phyloP scores from a whole-genome alignment of 2,329 filamentous ascomycete genomes.

The Annulohypoxylon truncatum region DNA sequence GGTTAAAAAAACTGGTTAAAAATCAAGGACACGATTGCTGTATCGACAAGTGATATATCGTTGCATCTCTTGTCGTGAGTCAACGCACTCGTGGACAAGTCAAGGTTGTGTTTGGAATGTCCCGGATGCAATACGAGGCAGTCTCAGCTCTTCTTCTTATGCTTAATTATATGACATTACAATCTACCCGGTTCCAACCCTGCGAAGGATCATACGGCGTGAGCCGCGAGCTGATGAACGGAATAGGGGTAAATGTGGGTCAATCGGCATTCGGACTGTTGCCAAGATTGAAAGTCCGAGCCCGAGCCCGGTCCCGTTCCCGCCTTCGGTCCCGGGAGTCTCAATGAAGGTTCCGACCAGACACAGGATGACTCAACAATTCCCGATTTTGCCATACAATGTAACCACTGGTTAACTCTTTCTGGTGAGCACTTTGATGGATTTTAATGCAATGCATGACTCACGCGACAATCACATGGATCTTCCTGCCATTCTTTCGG shows the following conservation, averaged over 20 bases:
- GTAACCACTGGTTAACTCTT: not conserved
- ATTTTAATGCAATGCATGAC: not conserved
- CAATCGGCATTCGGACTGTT: not conserved
- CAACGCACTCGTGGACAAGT: not conserved
- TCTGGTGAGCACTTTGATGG: not conserved
- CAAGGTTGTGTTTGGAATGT: not conserved
- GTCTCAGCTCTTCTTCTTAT: not conserved
- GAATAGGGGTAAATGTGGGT: not conserved
- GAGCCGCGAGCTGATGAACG: not conserved
- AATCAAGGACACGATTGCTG: not conserved
- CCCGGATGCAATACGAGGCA: not conserved
- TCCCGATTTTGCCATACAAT: not conserved
- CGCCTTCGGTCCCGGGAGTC: not conserved
- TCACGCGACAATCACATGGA: not conserved
- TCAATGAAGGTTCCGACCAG: not conserved
- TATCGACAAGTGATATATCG: not conserved
- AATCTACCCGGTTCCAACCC: not conserved
- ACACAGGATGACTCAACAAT: not conserved
- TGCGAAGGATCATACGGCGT: not conserved
- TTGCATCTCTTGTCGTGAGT: not conserved
- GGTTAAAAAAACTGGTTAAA: not conserved
- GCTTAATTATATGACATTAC: not conserved
- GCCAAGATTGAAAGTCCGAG: conserved; percentile 3
- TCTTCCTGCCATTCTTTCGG: not conserved
- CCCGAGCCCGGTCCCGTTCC: not conserved